Percentiles rank a stretch among this genome's conserved stretches.
phyloP scores from a whole-genome alignment of 768 basidiomycete genomes.

The Russula earlei region DNA sequence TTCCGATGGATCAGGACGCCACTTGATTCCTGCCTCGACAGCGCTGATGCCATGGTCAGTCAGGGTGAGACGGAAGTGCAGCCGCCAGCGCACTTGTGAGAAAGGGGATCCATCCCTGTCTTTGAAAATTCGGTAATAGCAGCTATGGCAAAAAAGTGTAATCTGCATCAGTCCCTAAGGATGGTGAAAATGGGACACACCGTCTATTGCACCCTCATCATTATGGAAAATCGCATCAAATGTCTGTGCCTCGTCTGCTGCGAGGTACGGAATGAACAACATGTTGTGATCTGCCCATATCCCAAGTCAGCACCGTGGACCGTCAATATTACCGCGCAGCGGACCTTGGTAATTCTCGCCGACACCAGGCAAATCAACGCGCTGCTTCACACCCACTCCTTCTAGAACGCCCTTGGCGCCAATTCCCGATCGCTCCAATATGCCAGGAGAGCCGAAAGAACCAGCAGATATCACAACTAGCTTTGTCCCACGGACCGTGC shows the following conservation, averaged over 20 bases:
- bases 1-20: conserved; percentile 21
- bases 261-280: conserved; percentile 10
- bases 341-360: conserved; percentile 35
- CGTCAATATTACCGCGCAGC: neutral
- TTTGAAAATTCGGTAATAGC: conserved; percentile 28
- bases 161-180: no score
- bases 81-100: conserved; percentile 41
- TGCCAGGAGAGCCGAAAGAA: conserved; percentile 35
- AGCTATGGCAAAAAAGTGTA: conserved; percentile 19
- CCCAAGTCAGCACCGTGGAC: conserved; percentile 1
- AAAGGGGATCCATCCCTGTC: conserved; percentile 39
- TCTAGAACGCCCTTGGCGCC: conserved; percentile 28
- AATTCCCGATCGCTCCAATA: conserved; percentile 47
- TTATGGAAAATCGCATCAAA: conserved; percentile 19
- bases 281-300: conserved; percentile 14
- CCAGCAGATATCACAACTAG: conserved; percentile 35
- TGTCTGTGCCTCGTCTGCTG: conserved; percentile 18
- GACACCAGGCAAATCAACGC: conserved; percentile 34
- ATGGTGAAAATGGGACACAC: conserved; percentile 6
- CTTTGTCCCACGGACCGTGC: conserved; percentile 25
- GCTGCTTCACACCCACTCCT: conserved; percentile 23
- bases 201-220: conserved; percentile 16
- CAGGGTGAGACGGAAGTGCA: neutral
- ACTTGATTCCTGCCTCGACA: conserved; percentile 22
- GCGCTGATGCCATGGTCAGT: conserved; percentile 6